Percentiles rank a stretch among this genome's conserved stretches.
phyloP scores from a whole-genome alignment of 257 asterid genomes.

The Fraxinus pennsylvanica region DNA sequence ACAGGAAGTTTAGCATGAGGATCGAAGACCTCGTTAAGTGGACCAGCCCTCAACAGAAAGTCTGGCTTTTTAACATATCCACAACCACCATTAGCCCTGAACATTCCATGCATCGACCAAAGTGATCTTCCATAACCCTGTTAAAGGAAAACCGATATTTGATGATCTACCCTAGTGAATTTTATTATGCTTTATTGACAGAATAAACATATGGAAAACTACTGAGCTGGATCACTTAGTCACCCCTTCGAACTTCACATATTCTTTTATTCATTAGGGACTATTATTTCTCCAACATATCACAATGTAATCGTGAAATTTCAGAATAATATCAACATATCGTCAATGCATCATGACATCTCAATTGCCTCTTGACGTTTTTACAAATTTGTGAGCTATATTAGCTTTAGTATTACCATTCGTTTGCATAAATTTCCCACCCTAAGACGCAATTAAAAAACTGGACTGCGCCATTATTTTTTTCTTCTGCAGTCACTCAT shows the following conservation, averaged over 20 bases:
- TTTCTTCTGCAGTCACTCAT: not conserved
- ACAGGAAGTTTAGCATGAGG: constrained; percentile 35
- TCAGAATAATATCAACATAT: not conserved
- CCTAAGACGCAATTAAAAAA: not conserved
- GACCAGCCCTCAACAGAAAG: constrained; percentile 29
- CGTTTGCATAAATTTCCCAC: not conserved
- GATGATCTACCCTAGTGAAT: not conserved
- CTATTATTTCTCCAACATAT: not conserved
- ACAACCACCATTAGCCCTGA: constrained; percentile 51
- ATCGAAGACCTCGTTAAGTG: constrained; percentile 28
- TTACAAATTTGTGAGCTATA: not conserved
- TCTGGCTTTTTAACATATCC: constrained; percentile 51
- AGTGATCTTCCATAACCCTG: constrained; percentile 51
- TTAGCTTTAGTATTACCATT: not conserved
- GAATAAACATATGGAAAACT: not conserved
- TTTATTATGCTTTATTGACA: not conserved
- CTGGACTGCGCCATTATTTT: not conserved
- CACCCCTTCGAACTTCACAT: not conserved
- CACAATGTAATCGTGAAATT: not conserved
- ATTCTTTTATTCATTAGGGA: not conserved
- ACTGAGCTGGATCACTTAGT: not conserved
- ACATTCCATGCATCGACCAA: constrained; percentile 54
- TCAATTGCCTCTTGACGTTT: not conserved
- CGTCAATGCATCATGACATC: not conserved
- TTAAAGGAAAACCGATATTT: not conserved